Base-by-base conservation (phyloP, 257 asterid genomes). In the Solanum stenotomum region DNA sequence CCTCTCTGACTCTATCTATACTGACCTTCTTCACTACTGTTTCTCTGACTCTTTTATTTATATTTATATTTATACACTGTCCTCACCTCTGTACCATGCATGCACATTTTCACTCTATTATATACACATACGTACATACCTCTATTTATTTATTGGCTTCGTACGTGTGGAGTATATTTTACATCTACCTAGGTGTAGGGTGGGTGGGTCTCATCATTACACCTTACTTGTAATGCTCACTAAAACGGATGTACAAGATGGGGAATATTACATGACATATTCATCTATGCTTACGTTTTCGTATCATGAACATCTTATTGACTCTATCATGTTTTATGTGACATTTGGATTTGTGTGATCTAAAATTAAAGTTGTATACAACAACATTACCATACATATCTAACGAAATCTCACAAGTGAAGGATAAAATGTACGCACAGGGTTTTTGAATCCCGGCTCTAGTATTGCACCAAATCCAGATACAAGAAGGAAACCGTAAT, bases 1-100 rank as follows among this genome's bases (percentile, higher is more conserved):
- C 91, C 90, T 89, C 91, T 88, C 90, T 90, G 91, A 92, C 90
- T 88, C 86, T 35, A 52, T 52, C 23, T 52, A 52, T 16, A 85
- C 93, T 87, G 88, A 87, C 87, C 59, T 14, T 84, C 68, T 44
- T 20, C 68, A 61, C 38, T 25, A 35, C 87, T 59, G 87, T 79
- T 81, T 37, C 76, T 87, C 91, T 89, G 87, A 84, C 91, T 85
- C 76, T 40, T 87, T 63, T 13, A 68, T 14, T 70, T 15, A 29
- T 65, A 10, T 52, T 16, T 16, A 16, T 46, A 49, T 18, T 56
- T 15, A 31, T 68, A 87, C 52, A 34, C 87, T 33, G 34, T 25
- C 4, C 83, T 84, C 83, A 46, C 85, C 87, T 59, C 70, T 29
- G 40, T 70, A 44, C 81, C 81, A 74, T 74, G 46, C 56, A 44